Evolutionary conservation across 2,329 filamentous ascomycete genomes (phyloP).

Genomic region (Botrytis galanthina): DNA sequence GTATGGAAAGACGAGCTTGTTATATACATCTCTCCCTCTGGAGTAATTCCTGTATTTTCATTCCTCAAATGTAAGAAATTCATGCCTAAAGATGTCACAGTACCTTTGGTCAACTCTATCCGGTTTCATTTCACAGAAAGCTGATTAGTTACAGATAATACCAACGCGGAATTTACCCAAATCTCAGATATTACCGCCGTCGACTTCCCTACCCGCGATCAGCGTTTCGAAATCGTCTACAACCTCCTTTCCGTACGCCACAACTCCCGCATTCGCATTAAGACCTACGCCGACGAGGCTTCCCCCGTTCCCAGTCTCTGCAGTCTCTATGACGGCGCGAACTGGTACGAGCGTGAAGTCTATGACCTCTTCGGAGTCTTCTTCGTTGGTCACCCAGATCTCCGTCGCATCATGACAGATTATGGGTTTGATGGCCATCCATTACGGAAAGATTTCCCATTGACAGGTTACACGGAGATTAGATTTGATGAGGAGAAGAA

Average conservation of each 20-base stretch:
- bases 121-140: not conserved
- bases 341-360: slow-evolving; percentile 98
- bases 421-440: slow-evolving; percentile 99
- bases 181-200: slow-evolving; percentile 89
- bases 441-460: slow-evolving; percentile 93
- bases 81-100: not conserved
- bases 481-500: slow-evolving; percentile 99
- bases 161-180: slow-evolving; percentile 93
- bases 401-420: slow-evolving; percentile 98
- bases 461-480: slow-evolving; percentile 97
- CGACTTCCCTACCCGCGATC: slow-evolving; percentile 91
- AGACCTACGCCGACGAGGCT: slow-evolving; percentile 97
- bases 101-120: not conserved
- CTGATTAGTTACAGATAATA: slow-evolving; percentile 65
- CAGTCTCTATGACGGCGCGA: slow-evolving; percentile 85
- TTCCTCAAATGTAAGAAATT: slow-evolving; percentile 71
- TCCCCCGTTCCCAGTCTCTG: slow-evolving; percentile 89
- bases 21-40: slow-evolving; percentile 85
- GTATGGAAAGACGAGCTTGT: slow-evolving; percentile 99
- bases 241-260: slow-evolving; percentile 94
- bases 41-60: slow-evolving; percentile 84
- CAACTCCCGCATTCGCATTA: slow-evolving; percentile 94
- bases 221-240: slow-evolving; percentile 98
- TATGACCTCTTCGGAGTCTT: slow-evolving; percentile 98
- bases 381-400: slow-evolving; percentile 91